Conservation (phyloP, 169 alveolate genomes). For the Theileria equi region DNA sequence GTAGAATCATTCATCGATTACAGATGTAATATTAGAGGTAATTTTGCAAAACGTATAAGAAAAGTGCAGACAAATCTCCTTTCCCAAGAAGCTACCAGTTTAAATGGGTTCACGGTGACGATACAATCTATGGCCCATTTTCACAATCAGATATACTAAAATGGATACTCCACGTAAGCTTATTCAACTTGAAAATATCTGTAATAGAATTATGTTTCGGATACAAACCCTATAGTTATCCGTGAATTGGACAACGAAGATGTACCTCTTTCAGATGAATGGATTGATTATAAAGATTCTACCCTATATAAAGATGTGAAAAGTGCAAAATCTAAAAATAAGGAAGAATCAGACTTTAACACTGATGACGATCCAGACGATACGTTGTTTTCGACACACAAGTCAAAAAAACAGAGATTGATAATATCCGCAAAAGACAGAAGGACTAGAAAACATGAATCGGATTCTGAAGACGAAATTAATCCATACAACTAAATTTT, state of each 20-base stretch:
- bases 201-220: slow-evolving; percentile 36
- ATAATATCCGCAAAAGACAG: slow-evolving; percentile 12
- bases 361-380: not conserved
- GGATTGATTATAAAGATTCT: slow-evolving; percentile 35
- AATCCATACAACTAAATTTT: not conserved
- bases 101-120: slow-evolving; percentile 44
- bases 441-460: slow-evolving; percentile 7
- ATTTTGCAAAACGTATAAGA: not conserved
- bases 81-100: slow-evolving; percentile 48
- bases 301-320: slow-evolving; percentile 15
- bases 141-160: slow-evolving; percentile 39
- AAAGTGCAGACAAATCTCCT: slow-evolving; percentile 5
- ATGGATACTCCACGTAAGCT: slow-evolving; percentile 46
- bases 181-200: too few relatives aligned
- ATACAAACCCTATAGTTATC: slow-evolving; percentile 42
- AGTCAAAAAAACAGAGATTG: slow-evolving; percentile 3
- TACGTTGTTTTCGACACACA: not conserved
- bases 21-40: slow-evolving; percentile 10
- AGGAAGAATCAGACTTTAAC: not conserved
- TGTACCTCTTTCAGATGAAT: slow-evolving; percentile 12
- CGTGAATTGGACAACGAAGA: slow-evolving; percentile 29
- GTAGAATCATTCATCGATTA: slow-evolving; percentile 16
- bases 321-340: too few relatives aligned
- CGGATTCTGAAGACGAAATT: slow-evolving; percentile 10
- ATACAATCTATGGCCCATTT: slow-evolving; percentile 40